Evolutionary conservation across 2,329 filamentous ascomycete genomes (phyloP).

Genomic region (Elsinoe arachidis): DNA sequence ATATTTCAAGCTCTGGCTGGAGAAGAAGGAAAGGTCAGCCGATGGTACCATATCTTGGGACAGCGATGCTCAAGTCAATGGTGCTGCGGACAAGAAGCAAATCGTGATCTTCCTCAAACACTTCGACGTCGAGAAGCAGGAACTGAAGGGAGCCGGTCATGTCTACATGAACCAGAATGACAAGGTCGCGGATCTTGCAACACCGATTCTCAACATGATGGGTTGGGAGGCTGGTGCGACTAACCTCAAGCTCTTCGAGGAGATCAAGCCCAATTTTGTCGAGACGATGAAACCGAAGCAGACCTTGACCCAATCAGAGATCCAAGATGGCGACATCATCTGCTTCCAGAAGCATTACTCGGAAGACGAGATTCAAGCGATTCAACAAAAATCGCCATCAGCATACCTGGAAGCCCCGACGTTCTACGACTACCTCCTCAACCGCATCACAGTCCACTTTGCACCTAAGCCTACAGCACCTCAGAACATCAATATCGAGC

Average conservation of each 20-base stretch:
- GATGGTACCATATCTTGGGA: slow-evolving; percentile 68
- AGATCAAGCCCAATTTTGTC: slow-evolving; percentile 98
- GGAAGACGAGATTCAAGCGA: slow-evolving; percentile 34
- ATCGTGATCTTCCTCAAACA: slow-evolving; percentile 89
- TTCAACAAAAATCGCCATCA: slow-evolving; percentile 15
- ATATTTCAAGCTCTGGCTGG: slow-evolving; percentile 75
- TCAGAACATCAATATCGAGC: slow-evolving; percentile 25
- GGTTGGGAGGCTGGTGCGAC: slow-evolving; percentile 67
- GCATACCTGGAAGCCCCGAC: slow-evolving; percentile 62
- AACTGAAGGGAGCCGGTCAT: slow-evolving; percentile 66
- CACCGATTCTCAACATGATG: slow-evolving; percentile 73
- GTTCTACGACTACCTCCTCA: slow-evolving; percentile 89
- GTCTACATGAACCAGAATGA: slow-evolving; percentile 81
- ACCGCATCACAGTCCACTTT: slow-evolving; percentile 73
- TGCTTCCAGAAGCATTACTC: slow-evolving; percentile 70
- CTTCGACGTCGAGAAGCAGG: slow-evolving; percentile 73
- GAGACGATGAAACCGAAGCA: slow-evolving; percentile 87
- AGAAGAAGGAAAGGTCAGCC: slow-evolving; percentile 60
- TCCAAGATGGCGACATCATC: slow-evolving; percentile 94
- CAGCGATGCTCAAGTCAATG: slow-evolving; percentile 44
- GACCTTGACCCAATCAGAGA: slow-evolving; percentile 80
- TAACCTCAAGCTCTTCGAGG: slow-evolving; percentile 71
- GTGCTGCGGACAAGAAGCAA: slow-evolving; percentile 36
- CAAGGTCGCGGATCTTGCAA: slow-evolving; percentile 75
- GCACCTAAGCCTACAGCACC: slow-evolving; percentile 48